Conservation (phyloP, 164 flowering plant species). For the Taxillus chinensis region DNA sequence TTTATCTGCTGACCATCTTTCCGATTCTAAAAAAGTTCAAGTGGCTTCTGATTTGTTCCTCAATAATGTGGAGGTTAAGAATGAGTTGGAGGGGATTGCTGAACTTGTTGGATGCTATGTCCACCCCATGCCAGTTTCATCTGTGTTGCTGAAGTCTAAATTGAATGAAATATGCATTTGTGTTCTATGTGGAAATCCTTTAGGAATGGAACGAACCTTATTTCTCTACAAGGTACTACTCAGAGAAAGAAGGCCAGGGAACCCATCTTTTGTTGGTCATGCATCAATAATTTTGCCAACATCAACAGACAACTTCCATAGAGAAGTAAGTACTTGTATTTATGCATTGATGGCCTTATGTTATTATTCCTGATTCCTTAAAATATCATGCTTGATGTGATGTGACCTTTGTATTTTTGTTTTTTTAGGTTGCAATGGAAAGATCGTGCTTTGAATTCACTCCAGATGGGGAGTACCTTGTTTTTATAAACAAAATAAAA, state of each 20-base stretch:
- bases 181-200: slow-evolving; percentile 49
- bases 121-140: slow-evolving; percentile 58
- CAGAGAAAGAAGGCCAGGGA: slow-evolving; percentile 27
- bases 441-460: slow-evolving; percentile 57
- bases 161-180: slow-evolving; percentile 44
- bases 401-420: slow-evolving; percentile 6
- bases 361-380: background rate
- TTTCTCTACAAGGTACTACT: slow-evolving; percentile 50
- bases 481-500: slow-evolving; percentile 44
- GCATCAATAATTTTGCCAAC: slow-evolving; percentile 34
- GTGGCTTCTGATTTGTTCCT: slow-evolving; percentile 11
- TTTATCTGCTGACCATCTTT: slow-evolving; percentile 4
- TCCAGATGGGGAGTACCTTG: slow-evolving; percentile 65
- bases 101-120: slow-evolving; percentile 60
- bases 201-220: slow-evolving; percentile 32
- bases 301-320: slow-evolving; percentile 22
- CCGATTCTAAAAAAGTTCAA: slow-evolving; percentile 10
- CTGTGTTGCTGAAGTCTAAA: slow-evolving; percentile 28
- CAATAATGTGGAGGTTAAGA: slow-evolving; percentile 12
- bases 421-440: slow-evolving; percentile 40
- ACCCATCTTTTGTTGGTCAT: slow-evolving; percentile 70
- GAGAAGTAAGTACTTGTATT: slow-evolving; percentile 39
- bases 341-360: background rate
- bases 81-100: slow-evolving; percentile 21
- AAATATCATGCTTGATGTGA: background rate